Evolutionary conservation across 2,329 filamentous ascomycete genomes (phyloP).

Genomic region (Hymenoscyphus repandus): DNA sequence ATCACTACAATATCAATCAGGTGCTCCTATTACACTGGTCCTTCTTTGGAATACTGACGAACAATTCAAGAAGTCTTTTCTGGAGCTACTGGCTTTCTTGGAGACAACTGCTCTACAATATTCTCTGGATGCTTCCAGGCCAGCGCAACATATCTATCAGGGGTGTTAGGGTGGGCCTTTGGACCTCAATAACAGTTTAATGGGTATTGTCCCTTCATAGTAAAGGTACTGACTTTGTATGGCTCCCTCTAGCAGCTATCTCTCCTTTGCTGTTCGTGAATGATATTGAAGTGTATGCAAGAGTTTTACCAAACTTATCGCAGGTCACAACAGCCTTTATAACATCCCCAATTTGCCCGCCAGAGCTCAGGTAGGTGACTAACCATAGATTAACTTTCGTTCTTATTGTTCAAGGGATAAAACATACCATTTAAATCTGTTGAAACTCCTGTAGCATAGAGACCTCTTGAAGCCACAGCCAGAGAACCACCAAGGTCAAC

Average conservation of each 20-base stretch:
- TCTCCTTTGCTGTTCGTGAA: conserved; percentile 56
- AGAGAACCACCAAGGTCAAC: conserved; percentile 62
- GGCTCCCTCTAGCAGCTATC: conserved; percentile 56
- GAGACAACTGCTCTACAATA: conserved; percentile 30
- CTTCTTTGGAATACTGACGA: too few species aligned
- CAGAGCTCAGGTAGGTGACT: conserved; percentile 60
- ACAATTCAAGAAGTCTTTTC: background rate
- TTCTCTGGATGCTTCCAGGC: conserved; percentile 33
- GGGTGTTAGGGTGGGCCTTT: background rate
- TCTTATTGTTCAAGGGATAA: background rate
- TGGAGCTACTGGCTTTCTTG: conserved; percentile 11
- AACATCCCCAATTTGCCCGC: conserved; percentile 51
- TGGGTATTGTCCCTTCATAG: too few species aligned
- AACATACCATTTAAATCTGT: conserved; percentile 56
- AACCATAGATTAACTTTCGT: background rate
- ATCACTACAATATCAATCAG: too few species aligned
- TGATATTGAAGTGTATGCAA: conserved; percentile 56
- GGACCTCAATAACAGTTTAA: too few species aligned
- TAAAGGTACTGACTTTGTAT: conserved; percentile 52
- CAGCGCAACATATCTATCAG: conserved; percentile 29
- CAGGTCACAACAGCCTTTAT: conserved; percentile 52
- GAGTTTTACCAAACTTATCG: conserved; percentile 60
- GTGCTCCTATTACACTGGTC: too few species aligned
- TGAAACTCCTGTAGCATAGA: conserved; percentile 59
- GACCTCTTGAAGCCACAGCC: conserved; percentile 58